Base-by-base conservation (phyloP, 148 eudicot species). In the Persicaria tinctoria region DNA sequence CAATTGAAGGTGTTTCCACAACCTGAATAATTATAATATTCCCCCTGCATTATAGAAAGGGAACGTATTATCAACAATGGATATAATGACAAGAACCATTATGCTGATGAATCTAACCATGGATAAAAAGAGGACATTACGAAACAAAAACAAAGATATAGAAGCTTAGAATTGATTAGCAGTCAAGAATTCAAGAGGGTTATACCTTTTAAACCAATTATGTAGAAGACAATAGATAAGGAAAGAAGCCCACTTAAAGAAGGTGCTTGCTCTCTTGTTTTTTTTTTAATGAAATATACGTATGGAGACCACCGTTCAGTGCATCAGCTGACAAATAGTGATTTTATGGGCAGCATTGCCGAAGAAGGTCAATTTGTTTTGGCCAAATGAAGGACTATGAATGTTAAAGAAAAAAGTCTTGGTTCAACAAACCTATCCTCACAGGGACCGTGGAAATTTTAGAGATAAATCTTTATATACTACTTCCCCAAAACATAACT, bases 1-100 rank as follows among this genome's bases (percentile, higher is more conserved):
- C 99, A 95, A 77, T 95, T 90, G 86, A 95, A 86, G 74, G 97
- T 92, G 85, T 95, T 92, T 78, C 99, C 99, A 82, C 99, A 95
- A 48, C 99, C 99, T 76, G 99, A 95, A 78, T 92, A 95, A 78
- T 95, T 95, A 75, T 95, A 95, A 77, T 84, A 95, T 73, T 92
- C 97, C 72, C 99, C 99, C 99, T 95, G 92, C 57, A 55, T 32
- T 50, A 53, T 50, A 73, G 14, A 53, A 51, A 38, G 48, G 70
- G 17, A 44, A 44, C 14, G 18, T 66, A 66, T 66, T 44, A 66
- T 38, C 47, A 66, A 41, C 44, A 48, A 44, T 66, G 70, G 18
- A 63, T 7, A 41, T 13, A 13, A 12, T 0, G 18, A 41, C 48
- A 66, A 4, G 18, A 66, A 66, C 70, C 4, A 63, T 5, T 10